Percentiles rank a stretch among this genome's conserved stretches.
phyloP scores from a whole-genome alignment of 2,329 filamentous ascomycete genomes.

The Aphanocladium album region DNA sequence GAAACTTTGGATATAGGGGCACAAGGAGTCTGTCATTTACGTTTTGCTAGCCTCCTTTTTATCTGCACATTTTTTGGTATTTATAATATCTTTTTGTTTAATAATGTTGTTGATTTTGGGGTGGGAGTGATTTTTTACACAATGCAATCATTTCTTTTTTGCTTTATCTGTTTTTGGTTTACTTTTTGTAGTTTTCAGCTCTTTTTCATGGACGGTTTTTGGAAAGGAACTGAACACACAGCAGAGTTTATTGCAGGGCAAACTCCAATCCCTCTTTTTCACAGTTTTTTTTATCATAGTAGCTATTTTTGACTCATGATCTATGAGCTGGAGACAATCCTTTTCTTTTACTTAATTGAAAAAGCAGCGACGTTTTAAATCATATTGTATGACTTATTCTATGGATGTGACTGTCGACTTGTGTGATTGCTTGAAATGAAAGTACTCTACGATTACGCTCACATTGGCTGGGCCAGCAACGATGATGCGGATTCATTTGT shows the following conservation, averaged over 20 bases:
- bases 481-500: background rate
- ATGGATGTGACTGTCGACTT: too few species aligned
- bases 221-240: background rate
- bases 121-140: background rate
- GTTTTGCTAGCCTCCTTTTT: background rate
- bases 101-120: constrained; percentile 6
- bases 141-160: background rate
- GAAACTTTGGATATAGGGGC: background rate
- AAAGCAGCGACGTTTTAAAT: background rate
- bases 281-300: background rate
- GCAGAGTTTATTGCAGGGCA: background rate
- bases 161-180: background rate
- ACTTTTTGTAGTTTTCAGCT: background rate
- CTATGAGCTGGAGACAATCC: background rate
- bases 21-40: constrained; percentile 1
- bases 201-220: background rate
- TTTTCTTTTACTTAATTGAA: background rate
- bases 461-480: background rate
- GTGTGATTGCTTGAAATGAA: background rate
- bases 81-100: constrained; percentile 1
- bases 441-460: too few species aligned
- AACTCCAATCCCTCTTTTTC: background rate
- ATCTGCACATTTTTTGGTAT: background rate
- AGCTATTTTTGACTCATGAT: background rate
- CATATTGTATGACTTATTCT: too few species aligned